Conservation (phyloP, 331 rosid genomes). For the Rhamnella rubrinervis region DNA sequence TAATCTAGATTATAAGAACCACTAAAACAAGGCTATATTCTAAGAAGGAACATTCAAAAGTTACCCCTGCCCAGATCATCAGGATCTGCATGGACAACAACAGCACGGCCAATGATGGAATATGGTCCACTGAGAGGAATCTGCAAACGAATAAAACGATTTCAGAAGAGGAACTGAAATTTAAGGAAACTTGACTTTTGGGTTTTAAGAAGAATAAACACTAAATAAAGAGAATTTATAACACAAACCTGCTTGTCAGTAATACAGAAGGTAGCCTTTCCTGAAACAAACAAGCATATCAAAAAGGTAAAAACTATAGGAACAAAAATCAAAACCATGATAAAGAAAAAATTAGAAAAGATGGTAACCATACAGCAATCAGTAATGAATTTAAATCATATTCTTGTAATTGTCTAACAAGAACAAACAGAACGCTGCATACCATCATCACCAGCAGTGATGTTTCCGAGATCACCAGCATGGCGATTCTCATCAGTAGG, state of each 20-base stretch:
- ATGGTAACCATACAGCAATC: not conserved
- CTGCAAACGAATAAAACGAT: conserved; percentile 37
- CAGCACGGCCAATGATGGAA: conserved; percentile 88
- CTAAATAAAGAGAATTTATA: conserved; percentile 5
- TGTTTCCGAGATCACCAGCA: conserved; percentile 96
- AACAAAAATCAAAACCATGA: not conserved
- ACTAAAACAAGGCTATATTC: not conserved
- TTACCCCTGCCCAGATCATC: conserved; percentile 97
- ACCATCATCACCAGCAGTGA: conserved; percentile 87
- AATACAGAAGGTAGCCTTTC: conserved; percentile 54
- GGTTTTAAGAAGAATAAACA: not conserved
- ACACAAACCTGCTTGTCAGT: conserved; percentile 61
- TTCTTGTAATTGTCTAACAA: too few relatives aligned
- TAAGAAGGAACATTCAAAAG: not conserved
- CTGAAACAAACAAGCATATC: conserved; percentile 43
- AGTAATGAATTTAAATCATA: not conserved
- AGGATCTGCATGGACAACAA: conserved; percentile 88
- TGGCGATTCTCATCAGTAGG: conserved; percentile 85
- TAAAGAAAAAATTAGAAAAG: not conserved
- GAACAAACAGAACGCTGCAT: conserved; percentile 21
- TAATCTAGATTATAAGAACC: not conserved
- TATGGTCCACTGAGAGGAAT: conserved; percentile 83
- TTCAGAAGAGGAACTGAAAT: conserved; percentile 6
- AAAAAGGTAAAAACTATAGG: not conserved
- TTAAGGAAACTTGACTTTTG: not conserved